Evolutionary conservation across 129 eudicot species (phyloP).

Genomic region (Artemisia annua): DNA sequence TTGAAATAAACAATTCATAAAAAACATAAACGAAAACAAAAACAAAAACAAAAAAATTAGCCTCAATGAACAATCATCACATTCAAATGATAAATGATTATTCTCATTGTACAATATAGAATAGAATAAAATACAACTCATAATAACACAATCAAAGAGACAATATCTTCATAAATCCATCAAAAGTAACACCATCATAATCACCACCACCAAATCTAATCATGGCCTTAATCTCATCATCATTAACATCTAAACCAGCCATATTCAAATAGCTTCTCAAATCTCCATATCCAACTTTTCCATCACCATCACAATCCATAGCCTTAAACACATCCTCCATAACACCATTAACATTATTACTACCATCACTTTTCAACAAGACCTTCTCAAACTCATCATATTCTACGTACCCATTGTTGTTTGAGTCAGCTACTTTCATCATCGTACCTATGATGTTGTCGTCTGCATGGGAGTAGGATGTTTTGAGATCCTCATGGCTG

Average conservation of each 20-base stretch:
- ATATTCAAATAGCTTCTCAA: conserved; percentile 46
- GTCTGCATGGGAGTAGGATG: conserved; percentile 41
- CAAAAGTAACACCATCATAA: conserved; percentile 58
- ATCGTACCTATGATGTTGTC: conserved; percentile 69
- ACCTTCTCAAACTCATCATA: conserved; percentile 81
- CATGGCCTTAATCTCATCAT: conserved; percentile 81
- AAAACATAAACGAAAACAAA: too few relatives aligned
- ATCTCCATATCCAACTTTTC: conserved; percentile 67
- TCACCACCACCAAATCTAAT: conserved; percentile 56
- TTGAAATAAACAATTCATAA: too few relatives aligned
- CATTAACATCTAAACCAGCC: conserved; percentile 64
- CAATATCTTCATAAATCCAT: conserved; percentile 61
- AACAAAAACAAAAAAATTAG: not conserved
- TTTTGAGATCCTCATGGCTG: conserved; percentile 65
- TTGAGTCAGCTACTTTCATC: conserved; percentile 71
- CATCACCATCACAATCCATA: conserved; percentile 90
- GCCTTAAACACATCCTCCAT: conserved; percentile 76
- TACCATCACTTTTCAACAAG: conserved; percentile 7
- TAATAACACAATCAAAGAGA: conserved; percentile 39
- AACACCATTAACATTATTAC: conserved; percentile 24
- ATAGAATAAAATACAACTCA: not conserved
- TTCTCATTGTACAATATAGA: too few relatives aligned
- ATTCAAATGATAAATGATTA: not conserved
- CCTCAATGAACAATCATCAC: not conserved
- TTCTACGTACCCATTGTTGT: conserved; percentile 71